Base-by-base conservation (phyloP, 1,139 yeast species). In the Geotrichum armillariae region DNA sequence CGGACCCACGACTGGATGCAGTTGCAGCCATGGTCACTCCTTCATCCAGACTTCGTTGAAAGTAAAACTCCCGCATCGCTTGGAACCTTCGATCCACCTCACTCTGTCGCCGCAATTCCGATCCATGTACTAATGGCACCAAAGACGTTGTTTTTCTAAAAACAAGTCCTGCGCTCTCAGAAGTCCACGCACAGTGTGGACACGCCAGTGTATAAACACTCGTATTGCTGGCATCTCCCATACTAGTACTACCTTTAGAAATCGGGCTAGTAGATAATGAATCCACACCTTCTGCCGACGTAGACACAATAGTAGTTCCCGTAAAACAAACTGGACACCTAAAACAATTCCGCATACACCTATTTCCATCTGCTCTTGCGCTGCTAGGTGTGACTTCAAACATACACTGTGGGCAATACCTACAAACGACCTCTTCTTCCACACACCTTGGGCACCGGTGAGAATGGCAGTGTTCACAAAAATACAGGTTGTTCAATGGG, bases 401-500 rank as follows among this genome's bases (percentile, higher is more conserved):
- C 33, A 63, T 47, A 44, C 67, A 64, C 22, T 54, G 50, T 8
- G 67, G 67, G 42, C 67, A 64, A 50, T 49, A 64, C 38, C 62
- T 52, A 16, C 57, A 51, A 16, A 60, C 58, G 4, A 63, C 50
- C 29, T 63, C 67, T 22, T 56, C 55, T 16, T 58, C 62, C 0
- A 61, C 59, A 45, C 67, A 64, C 32, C 56, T 48, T 8, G 56
- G 56, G 47, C 67, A 64, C 29, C 61, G 50, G 18, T 61, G 52
- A 3, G 58, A 44, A 16, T 54, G 53, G 37, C 67, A 64, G 12
- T 46, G 41, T 36, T 59, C 63, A 47, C 67, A 64, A 44, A 56
- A 64, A 44, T 62, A 63, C 22, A 64, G 52, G 46, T 54, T 29
- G 18, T 45, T 45, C 3, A 53, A 22, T 11, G 49, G 41, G 32